A percentile compares a stretch with the other conserved stretches of the same genome.
phyloP scores from a whole-genome alignment of 73 alveolate genomes.

The Stentor coeruleus region DNA sequence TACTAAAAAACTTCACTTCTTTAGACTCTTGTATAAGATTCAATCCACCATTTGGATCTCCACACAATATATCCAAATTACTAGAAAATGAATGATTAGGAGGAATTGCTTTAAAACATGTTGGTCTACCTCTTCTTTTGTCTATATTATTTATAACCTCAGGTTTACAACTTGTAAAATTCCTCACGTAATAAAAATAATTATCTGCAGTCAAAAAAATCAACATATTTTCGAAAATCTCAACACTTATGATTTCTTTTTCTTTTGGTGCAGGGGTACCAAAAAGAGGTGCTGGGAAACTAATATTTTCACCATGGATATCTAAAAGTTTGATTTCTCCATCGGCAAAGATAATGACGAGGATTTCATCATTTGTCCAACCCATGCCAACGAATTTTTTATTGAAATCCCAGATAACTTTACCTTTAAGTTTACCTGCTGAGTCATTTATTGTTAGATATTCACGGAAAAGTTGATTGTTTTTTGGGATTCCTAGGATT shows the following conservation, averaged over 20 bases:
- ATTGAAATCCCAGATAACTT: constrained; percentile 4
- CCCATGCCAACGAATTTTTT: background rate
- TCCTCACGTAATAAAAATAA: background rate
- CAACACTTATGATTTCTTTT: background rate
- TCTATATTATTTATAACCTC: background rate
- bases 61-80: background rate
- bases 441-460: background rate
- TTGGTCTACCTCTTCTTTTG: background rate
- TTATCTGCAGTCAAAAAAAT: background rate
- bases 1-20: background rate
- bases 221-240: background rate
- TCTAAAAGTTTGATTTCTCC: background rate
- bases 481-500: background rate
- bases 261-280: background rate
- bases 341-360: background rate
- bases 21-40: background rate
- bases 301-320: background rate
- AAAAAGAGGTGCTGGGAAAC: background rate
- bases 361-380: background rate
- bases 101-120: background rate
- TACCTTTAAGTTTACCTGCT: background rate
- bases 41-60: background rate
- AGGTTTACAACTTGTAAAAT: background rate
- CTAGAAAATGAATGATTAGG: background rate
- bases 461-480: background rate